Base-by-base conservation (phyloP, 495 filamentous ascomycete genomes). In the Tetracladium marchalianum region DNA sequence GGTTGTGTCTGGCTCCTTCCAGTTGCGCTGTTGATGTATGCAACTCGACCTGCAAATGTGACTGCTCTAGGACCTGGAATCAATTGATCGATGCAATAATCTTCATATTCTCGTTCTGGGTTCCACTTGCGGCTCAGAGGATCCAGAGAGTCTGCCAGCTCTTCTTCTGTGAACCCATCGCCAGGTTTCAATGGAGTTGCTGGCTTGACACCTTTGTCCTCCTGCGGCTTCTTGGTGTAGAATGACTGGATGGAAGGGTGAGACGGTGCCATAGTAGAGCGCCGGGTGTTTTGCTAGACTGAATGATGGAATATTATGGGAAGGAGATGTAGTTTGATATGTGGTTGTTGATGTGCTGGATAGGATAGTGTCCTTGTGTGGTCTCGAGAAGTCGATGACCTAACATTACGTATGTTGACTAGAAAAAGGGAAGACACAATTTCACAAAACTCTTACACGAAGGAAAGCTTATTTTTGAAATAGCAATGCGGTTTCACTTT, bases 11-110 rank as follows among this genome's bases (percentile, higher is more conserved):
- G 39, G 31, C 36, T 53, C 27, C 62, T 58, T 0, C 70, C 68
- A 32, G 63, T 61, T 18, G 53, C 58, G 41, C 71, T 70, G 38
- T 58, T 69, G 41, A 80, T 63, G 46, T 82, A 82, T 12, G 75
- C 77, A 10, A 85, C 52, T 44, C 80, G 66, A n/a, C 76, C 81
- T 31, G 61, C 68, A 43, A 83, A 70, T 6, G 65, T 62, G 12
- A 81, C 69, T 31, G 65, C 66, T 22, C 54, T 51, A 0, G 72
- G 71, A 1, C 81, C 78, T 10, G 73, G 58, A 35, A 68, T 48
- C 8, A 85, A 64, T 11, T 70, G 52, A 6, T 61, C 57, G 24
- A 85, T 82, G 5, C 62, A 54, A 19, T 59, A 52, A 32, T 68
- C 61, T 18, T 73, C 62, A 44, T 83, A 83, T 4, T 66, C 58